Evolutionary conservation across 306 rosid species (phyloP).

Genomic region (Dalbergia cultrata): DNA sequence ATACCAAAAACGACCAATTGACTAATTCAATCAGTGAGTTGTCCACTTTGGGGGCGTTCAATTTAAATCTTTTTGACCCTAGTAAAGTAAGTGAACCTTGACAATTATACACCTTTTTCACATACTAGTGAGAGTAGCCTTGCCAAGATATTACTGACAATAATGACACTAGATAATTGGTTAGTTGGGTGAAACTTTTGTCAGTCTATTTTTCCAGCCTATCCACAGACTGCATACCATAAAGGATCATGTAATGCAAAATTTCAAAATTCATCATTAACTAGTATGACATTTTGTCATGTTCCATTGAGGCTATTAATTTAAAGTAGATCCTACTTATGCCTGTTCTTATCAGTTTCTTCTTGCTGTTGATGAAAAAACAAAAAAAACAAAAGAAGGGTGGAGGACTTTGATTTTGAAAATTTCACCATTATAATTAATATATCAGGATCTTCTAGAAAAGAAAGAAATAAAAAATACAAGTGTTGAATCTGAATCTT

Average conservation of each 20-base stretch:
- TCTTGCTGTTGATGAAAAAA: too few species aligned
- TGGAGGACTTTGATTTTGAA: conserved; percentile 11
- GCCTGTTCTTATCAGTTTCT: too few species aligned
- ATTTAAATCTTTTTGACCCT: background rate
- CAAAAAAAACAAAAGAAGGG: too few species aligned
- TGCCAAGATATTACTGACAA: background rate
- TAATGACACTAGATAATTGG: background rate
- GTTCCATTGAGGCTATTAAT: background rate
- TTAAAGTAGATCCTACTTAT: too few species aligned
- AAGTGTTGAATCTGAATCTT: too few species aligned
- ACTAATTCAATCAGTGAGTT: background rate
- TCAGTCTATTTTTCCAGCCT: too few species aligned
- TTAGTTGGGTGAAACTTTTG: too few species aligned
- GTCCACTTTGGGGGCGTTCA: background rate
- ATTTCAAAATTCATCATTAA: background rate
- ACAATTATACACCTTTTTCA: background rate
- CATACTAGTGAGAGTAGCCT: background rate
- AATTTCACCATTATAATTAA: background rate
- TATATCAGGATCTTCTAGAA: background rate
- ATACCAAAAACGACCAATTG: background rate
- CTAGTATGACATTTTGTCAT: background rate
- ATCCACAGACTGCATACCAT: too few species aligned
- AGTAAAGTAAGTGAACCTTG: background rate
- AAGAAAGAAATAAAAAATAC: background rate
- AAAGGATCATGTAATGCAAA: too few species aligned